Base-by-base conservation (phyloP, 2,329 filamentous ascomycete genomes). In the Epicoccum nigrum region DNA sequence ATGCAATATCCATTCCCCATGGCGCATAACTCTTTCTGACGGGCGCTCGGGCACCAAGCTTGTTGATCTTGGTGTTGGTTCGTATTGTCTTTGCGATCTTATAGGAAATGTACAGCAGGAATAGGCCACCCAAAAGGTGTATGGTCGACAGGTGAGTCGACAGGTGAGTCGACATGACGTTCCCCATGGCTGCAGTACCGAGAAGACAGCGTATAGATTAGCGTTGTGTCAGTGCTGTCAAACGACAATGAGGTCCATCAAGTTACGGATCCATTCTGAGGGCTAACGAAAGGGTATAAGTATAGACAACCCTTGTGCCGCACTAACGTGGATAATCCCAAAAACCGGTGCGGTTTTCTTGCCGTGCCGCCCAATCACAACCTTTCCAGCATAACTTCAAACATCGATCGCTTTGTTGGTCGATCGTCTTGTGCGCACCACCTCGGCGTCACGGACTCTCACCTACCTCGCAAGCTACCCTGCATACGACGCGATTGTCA, bases 1-100 rank as follows among this genome's bases (percentile, higher is more conserved):
- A 78, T 25, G 92, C 74, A 53, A 90, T 77, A 58, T 89, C 87
- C 33, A 92, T 58, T 38, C 86, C 88, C 32, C 67, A 69, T 1
- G 78, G 77, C 6, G 73, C 59, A 48, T 72, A 76, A 3, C 69
- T 72, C 3, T 58, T 65, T 30, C 73, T 62, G 7, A 65, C 50
- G 1, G 76, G 72, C 2, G 77, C 87, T 53, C 73, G 74, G 15
- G 67, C 66, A 32, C 79, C 79, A n/a, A 80, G 70, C 12, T 60
- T 61, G 23, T 63, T 59, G 48, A 81, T 76, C 44, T 65, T 73
- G 20, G 62, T 59, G 55, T 76, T 71, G 39, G 60, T 48, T 27
- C 63, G 58, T 45, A 75, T 23, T 16, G 58, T 62, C 15, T 30
- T 16, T 19, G 38, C 11, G 19, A 63, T 33, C 1, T 39, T 56